These are phyloP conservation scores for Articulospora tetracladia DNA, from an alignment of 495 filamentous ascomycete genomes.

Conservation along the genomic window DNA sequence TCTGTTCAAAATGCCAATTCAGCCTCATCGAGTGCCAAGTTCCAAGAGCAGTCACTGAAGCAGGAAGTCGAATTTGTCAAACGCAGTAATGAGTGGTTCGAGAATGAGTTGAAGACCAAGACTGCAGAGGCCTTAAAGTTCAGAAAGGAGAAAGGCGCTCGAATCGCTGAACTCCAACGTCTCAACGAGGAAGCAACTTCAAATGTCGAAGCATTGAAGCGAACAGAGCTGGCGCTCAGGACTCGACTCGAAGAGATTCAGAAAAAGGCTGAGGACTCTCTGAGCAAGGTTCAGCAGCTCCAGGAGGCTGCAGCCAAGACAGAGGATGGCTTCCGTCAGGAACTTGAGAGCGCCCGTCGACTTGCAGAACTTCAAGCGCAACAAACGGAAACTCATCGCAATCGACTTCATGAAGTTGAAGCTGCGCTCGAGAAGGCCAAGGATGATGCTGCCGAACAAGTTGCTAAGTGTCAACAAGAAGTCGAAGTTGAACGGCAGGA, in stretches of 20 bases:
- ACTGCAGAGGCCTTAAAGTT: conserved; percentile 79
- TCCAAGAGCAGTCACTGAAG: conserved; percentile 81
- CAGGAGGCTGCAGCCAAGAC: conserved; percentile 75
- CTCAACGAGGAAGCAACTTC: conserved; percentile 79
- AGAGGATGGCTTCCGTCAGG: conserved; percentile 77
- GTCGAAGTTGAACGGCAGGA: conserved; percentile 75
- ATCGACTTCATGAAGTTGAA: conserved; percentile 79
- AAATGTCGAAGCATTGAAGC: conserved; percentile 68
- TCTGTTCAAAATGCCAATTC: conserved; percentile 76
- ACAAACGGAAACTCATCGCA: conserved; percentile 73
- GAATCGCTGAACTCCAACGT: conserved; percentile 81
- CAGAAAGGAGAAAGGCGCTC: conserved; percentile 88
- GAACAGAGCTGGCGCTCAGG: conserved; percentile 75
- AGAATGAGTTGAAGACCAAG: conserved; percentile 86
- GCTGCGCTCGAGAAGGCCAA: conserved; percentile 69
- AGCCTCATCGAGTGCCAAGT: conserved; percentile 69
- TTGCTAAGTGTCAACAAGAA: conserved; percentile 74
- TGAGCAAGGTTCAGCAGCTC: conserved; percentile 75
- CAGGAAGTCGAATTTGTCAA: conserved; percentile 85
- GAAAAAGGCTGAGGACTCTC: conserved; percentile 78
- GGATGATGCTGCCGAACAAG: conserved; percentile 76
- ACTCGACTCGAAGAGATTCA: conserved; percentile 77
- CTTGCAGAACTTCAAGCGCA: conserved; percentile 83
- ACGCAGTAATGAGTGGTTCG: conserved; percentile 88
- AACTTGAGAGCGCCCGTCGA: conserved; percentile 73